Base-by-base conservation (phyloP, 768 basidiomycete genomes). In the Mycena leptocephala region DNA sequence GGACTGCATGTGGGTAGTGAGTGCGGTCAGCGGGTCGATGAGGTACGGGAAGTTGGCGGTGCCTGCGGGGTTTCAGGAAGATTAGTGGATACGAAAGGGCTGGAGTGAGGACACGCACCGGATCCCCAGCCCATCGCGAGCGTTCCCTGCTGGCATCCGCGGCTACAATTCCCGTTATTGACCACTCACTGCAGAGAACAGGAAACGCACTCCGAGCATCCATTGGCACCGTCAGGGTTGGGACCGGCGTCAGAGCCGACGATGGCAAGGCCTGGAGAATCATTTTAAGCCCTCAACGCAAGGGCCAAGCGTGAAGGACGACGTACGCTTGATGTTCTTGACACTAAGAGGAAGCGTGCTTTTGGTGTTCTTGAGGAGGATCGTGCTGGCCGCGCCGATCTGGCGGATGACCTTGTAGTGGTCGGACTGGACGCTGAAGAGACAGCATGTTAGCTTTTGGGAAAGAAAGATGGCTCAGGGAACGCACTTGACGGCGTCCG, bases 381-480 rank as follows among this genome's bases (percentile, higher is more conserved):
- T 90, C 0, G 90, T 92, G 10, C 91, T 91, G 0, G 93, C 91
- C 3, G 90, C 91, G 46, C 90, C 93, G 53, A 94, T 91, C 46
- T 87, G 82, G 9, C 91, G 88, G 53, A 94, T 91, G 33, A 93
- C 72, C 83, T 84, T 94, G 72, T 39, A 72, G 58, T 77, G 76
- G 58, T 77, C 76, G 20, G 24, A 67, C 56, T 77, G 72, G 10
- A 74, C 76, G 63, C 76, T 77, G n/a, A n/a, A 33, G 7, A 58
- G 14, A 22, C 32, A 58, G 30, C 32, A 33, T 20, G 6, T 16
- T n/a, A n/a, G n/a, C n/a, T n/a, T n/a, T n/a, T 58, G 2, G 8
- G 16, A 20, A 4, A 32, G 6, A 2, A 33, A 16, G 32, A 5
- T n/a, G n/a, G n/a, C n/a, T n/a, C n/a, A 58, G 5, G 32, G 32